These are phyloP conservation scores for Xylaria polymorpha DNA, from an alignment of 2,329 filamentous ascomycete species.

Conservation along the genomic window DNA sequence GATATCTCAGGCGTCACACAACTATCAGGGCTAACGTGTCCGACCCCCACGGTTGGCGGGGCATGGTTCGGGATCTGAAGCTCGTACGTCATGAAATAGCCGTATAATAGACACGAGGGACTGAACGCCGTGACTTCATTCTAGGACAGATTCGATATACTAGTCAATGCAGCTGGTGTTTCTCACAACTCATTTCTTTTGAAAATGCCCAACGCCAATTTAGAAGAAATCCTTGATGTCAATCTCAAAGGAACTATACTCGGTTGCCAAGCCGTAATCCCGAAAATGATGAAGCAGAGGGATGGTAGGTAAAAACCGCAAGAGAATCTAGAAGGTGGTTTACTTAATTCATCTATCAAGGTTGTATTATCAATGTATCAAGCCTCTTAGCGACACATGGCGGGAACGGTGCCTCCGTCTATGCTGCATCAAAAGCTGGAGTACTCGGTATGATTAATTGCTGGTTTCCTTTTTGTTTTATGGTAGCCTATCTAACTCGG, in stretches of 20 bases:
- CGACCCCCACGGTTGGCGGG: constrained; percentile 33
- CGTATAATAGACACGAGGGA: not conserved
- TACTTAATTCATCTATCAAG: constrained; percentile 48
- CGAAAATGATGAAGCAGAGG: constrained; percentile 58
- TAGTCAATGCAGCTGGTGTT: constrained; percentile 85
- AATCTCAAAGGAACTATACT: constrained; percentile 77
- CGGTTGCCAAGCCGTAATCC: constrained; percentile 66
- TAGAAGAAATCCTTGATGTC: constrained; percentile 71
- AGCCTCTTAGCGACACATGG: constrained; percentile 78
- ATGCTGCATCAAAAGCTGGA: constrained; percentile 84
- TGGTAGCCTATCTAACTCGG: constrained; percentile 37
- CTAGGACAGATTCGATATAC: constrained; percentile 59
- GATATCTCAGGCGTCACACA: constrained; percentile 23
- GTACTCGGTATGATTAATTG: constrained; percentile 67
- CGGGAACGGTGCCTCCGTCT: constrained; percentile 76
- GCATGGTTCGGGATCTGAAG: not conserved
- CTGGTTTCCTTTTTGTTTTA: constrained; percentile 1
- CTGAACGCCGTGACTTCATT: constrained; percentile 11
- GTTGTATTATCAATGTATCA: constrained; percentile 84
- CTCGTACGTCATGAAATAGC: constrained; percentile 15
- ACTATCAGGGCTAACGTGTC: constrained; percentile 41
- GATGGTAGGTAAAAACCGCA: constrained; percentile 39
- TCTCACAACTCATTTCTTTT: constrained; percentile 74
- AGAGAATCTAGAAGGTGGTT: not conserved
- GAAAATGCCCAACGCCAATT: constrained; percentile 60